Base-by-base conservation (phyloP, 371 early-diverging fungal genomes). In the Dinochytrium kinnereticum region DNA sequence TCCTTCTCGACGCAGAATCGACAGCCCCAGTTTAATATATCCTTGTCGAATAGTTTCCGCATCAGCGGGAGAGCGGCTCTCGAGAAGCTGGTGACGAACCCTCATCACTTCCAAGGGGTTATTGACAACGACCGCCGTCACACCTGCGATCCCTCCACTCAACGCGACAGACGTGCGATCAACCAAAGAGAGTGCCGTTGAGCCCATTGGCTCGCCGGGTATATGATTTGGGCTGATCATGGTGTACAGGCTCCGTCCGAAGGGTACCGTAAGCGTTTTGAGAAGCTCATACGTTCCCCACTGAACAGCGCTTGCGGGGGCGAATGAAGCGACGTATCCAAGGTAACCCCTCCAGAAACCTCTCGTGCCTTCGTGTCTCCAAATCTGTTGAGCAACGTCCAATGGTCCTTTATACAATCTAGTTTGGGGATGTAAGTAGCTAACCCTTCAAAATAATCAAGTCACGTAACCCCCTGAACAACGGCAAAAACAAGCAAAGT, bases 51-150 rank as follows among this genome's bases (percentile, higher is more conserved):
- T 78, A 19, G 50, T 21, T 68, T 77, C 80, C 2, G 79, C 78
- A 44, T 84, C 84, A 30, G 68, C 49, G n/a, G 69, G 50, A 64
- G 64, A 68, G 17, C 68, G 40, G 13, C 40, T 49, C 50, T 84
- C 84, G 17, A 84, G 71, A 31, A 84, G 71, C 73, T 84, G 84
- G 21, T 77, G 73, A 10, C 84, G 72, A 0, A 84, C 70, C 10
- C 84, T 64, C 38, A 84, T 66, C 7, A 84, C 72, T 67, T 84
- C 84, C 1, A 84, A 70, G n/a, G 84, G 84, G 64, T 84, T 81
- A 73, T 84, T 84, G 26, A 80, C 78, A 30, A 69, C 53, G 13
- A 81, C 78, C 31, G 84, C 78, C 57, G 75, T 75, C n/a, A 76
- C 28, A 15, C 78, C 77, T 2, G 84, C 80, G 0, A 84, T 59